phyloP scores from a whole-genome alignment of 306 rosid species.

The Potentilla sterilis region DNA sequence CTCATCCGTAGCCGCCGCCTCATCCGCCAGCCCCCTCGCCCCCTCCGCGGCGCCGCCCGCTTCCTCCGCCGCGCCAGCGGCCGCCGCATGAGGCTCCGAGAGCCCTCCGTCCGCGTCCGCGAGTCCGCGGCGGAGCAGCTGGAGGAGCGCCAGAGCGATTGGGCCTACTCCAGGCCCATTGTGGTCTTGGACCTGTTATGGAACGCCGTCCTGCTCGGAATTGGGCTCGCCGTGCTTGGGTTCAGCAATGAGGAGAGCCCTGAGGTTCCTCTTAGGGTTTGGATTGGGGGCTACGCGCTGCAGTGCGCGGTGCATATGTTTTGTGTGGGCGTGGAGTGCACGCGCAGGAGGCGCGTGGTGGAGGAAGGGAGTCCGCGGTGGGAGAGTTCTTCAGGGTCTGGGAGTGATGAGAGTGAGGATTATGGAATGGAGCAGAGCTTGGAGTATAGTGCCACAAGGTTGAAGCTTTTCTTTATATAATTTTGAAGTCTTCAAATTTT shows the following conservation, averaged over 20 bases:
- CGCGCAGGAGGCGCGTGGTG: conserved; percentile 29
- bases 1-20: conserved; percentile 45
- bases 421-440: conserved; percentile 27
- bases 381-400: conserved; percentile 58
- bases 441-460: conserved; percentile 51
- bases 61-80: conserved; percentile 75
- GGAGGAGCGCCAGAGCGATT: conserved; percentile 89
- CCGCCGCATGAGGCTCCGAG: conserved; percentile 80
- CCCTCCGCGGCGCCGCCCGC: conserved; percentile 55
- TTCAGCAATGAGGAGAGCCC: conserved; percentile 57
- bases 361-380: conserved; percentile 27
- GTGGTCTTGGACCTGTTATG: conserved; percentile 66
- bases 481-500: not conserved
- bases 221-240: conserved; percentile 44
- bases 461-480: not conserved
- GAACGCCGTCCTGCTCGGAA: conserved; percentile 59
- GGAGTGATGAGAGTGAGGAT: conserved; percentile 60
- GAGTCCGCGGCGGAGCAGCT: conserved; percentile 95
- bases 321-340: conserved; percentile 54
- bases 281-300: conserved; percentile 69
- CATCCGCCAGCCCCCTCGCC: conserved; percentile 38
- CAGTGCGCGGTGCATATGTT: conserved; percentile 62
- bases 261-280: conserved; percentile 63
- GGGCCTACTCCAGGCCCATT: conserved; percentile 88
- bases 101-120: conserved; percentile 76